phyloP scores from a whole-genome alignment of 495 filamentous ascomycete genomes.

The Tuber indicum region DNA sequence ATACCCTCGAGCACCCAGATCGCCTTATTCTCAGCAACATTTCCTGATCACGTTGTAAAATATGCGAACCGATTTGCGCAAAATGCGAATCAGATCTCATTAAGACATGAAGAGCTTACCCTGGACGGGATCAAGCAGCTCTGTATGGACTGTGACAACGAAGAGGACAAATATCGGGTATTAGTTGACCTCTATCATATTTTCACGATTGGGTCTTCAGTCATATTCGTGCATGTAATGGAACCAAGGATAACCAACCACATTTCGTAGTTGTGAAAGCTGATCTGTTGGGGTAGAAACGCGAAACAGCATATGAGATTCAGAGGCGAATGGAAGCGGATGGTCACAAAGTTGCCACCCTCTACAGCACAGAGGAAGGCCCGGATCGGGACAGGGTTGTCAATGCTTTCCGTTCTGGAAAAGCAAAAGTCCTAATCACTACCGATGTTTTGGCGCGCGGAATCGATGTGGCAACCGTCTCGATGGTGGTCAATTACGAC shows the following conservation, averaged over 20 bases:
- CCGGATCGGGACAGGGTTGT: constrained; percentile 75
- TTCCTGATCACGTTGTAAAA: constrained; percentile 71
- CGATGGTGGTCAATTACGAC: constrained; percentile 95
- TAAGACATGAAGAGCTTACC: constrained; percentile 83
- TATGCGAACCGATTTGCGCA: constrained; percentile 78
- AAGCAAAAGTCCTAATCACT: constrained; percentile 94
- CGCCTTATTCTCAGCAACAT: constrained; percentile 94
- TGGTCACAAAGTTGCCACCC: constrained; percentile 79
- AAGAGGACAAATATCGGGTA: constrained; percentile 75
- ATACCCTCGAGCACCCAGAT: constrained; percentile 56
- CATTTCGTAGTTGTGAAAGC: constrained; percentile 33
- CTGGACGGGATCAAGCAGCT: constrained; percentile 96
- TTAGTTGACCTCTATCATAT: constrained; percentile 89
- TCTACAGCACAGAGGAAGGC: constrained; percentile 81
- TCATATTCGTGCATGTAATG: constrained; percentile 89
- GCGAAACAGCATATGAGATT: constrained; percentile 72
- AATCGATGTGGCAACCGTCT: constrained; percentile 94
- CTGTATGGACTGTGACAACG: constrained; percentile 79
- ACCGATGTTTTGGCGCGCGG: constrained; percentile 95
- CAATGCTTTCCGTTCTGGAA: constrained; percentile 74
- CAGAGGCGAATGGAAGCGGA: constrained; percentile 77
- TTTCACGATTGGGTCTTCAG: constrained; percentile 90
- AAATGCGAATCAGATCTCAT: constrained; percentile 75
- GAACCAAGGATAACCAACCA: background rate
- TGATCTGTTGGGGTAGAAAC: constrained; percentile 51